Evolutionary conservation across 306 rosid genomes (phyloP).

Genomic region (Gynostemma pentaphyllum): DNA sequence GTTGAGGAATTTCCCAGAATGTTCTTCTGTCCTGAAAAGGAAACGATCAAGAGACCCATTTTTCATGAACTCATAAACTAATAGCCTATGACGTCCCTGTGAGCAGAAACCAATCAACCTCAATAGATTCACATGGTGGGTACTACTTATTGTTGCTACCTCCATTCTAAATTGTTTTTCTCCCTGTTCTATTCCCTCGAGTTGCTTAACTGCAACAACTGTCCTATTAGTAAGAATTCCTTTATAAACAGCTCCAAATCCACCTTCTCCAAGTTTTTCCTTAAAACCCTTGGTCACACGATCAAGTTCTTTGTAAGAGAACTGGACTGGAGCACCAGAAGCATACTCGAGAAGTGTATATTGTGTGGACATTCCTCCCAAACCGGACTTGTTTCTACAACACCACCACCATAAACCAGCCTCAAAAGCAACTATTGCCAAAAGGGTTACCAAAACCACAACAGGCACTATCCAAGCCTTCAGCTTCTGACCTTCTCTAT

Average conservation of each 20-base stretch:
- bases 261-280: conserved; percentile 91
- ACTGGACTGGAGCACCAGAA: conserved; percentile 85
- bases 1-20: conserved; percentile 36
- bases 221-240: conserved; percentile 59
- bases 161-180: conserved; percentile 86
- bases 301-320: conserved; percentile 65
- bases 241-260: conserved; percentile 69
- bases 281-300: conserved; percentile 65
- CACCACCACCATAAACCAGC: conserved; percentile 74
- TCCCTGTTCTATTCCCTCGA: conserved; percentile 79
- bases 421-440: conserved; percentile 43
- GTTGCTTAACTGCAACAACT: conserved; percentile 75
- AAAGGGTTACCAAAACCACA: conserved; percentile 39
- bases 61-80: conserved; percentile 82
- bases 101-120: conserved; percentile 87
- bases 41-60: conserved; percentile 62
- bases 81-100: conserved; percentile 70
- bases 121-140: conserved; percentile 85
- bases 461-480: conserved; percentile 35
- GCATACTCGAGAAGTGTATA: conserved; percentile 94
- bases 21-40: conserved; percentile 34
- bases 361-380: conserved; percentile 55
- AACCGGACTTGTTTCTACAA: conserved; percentile 38
- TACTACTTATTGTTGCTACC: conserved; percentile 76
- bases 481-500: conserved; percentile 17